phyloP scores from a whole-genome alignment of 176 grass and related monocot species.

The Miscanthus lutarioriparius region DNA sequence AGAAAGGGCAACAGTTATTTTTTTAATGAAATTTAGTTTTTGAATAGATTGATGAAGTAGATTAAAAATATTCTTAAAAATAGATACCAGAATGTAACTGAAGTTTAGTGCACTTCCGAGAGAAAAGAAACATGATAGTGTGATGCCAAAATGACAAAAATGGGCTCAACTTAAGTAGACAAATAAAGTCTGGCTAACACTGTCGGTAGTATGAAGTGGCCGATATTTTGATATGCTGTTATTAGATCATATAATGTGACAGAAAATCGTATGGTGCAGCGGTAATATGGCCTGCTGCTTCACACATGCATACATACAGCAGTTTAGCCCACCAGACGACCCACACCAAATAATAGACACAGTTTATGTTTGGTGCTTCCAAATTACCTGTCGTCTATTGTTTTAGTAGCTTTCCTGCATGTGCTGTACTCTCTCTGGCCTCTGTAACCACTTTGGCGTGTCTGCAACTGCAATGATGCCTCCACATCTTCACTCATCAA shows the following conservation, averaged over 20 bases:
- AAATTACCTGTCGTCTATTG: neutral
- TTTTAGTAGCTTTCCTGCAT: conserved; percentile 1
- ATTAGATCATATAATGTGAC: neutral
- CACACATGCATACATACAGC: neutral
- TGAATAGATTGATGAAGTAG: neutral
- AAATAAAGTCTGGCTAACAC: neutral
- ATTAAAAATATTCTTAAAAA: neutral
- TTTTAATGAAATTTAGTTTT: neutral
- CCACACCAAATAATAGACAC: conserved; percentile 28
- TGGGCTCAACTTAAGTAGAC: neutral
- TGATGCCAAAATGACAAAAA: neutral
- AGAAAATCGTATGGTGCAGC: neutral
- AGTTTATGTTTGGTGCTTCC: neutral
- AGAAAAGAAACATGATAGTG: neutral
- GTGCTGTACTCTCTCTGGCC: neutral
- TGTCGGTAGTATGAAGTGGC: neutral
- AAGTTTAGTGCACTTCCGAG: neutral
- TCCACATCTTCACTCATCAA: conserved; percentile 6
- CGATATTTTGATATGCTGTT: neutral
- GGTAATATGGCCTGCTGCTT: neutral
- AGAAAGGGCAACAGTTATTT: no score
- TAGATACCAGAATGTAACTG: neutral
- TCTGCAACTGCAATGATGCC: neutral
- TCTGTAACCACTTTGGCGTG: neutral
- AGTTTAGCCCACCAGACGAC: neutral